Evolutionary conservation across 306 rosid species (phyloP), one percentile per base, ranked within the genome.

Genomic region (Lathyrus sativus): DNA sequence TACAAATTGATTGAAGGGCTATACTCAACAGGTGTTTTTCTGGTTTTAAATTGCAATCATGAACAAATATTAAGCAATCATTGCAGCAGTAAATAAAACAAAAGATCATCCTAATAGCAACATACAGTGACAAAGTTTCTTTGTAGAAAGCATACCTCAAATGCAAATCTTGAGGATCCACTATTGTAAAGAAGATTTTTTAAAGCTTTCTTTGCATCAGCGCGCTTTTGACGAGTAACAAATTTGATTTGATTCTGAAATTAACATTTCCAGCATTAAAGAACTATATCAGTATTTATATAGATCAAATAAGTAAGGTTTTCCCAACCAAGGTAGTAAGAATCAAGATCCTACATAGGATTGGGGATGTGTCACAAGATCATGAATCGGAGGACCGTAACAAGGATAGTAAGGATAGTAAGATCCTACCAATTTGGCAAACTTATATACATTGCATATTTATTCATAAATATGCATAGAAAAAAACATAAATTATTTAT

Each of bases 191-290:
- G 90, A 54, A 90, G 91, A 84, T 76, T 68, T 62, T 93, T 88
- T 50, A 90, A 75, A 48, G 96, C 97, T 85, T 85, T 93, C 85
- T 89, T 89, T 65, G 96, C 68, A 76, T 93, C 97, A 60, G 91
- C 86, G 64, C 90, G 97, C 83, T 80, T 93, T 74, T 93, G 84
- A 74, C 85, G 96, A 49, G 79, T 79, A 65, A 82, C 80, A 64
- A 53, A 83, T 72, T 87, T 84, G 73, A 93, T 44, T 3, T 84
- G 76, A 72, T 61, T 86, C 97, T 90, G 91, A 76, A 76, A 43
- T 71, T 14, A 62, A 81, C 31, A 72, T 65, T 73, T 75, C 41
- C 50, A 76, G 29, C 29, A 78, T 82, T 35, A 80, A 62, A 37
- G 51, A 72, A 61, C 66, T 22, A 35, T 22, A 41, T 70, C 48